Conservation (phyloP, 371 early-diverging fungal species). For the Smittium mucronatum region DNA sequence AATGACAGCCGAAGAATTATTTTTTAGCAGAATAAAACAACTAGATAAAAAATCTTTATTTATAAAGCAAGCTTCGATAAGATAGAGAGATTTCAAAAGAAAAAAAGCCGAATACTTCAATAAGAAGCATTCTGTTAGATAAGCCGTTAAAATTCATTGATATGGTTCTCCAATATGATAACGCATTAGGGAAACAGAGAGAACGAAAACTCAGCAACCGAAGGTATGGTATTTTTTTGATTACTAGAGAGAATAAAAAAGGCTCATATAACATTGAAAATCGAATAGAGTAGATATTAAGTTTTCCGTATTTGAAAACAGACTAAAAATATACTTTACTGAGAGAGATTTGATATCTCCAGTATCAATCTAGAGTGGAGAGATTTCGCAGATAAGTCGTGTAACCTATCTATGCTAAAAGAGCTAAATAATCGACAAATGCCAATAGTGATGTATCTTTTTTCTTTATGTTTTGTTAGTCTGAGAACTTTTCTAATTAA, state of each 20-base stretch:
- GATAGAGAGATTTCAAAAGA: neutral
- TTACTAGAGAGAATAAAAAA: slow-evolving; percentile 4
- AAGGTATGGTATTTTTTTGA: slow-evolving; percentile 16
- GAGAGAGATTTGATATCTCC: neutral
- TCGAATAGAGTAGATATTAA: neutral
- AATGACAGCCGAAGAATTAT: slow-evolving; percentile 10
- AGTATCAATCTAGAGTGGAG: neutral
- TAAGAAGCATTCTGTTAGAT: neutral
- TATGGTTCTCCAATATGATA: slow-evolving; percentile 13
- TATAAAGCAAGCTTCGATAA: neutral
- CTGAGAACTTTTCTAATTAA: too few relatives aligned
- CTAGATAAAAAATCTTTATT: slow-evolving; percentile 2
- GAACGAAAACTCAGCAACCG: slow-evolving; percentile 10
- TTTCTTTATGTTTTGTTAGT: too few relatives aligned
- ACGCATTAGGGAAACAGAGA: neutral
- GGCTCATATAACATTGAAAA: neutral
- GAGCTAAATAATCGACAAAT: too few relatives aligned
- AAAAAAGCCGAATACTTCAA: neutral
- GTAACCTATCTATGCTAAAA: too few relatives aligned
- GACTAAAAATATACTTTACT: neutral
- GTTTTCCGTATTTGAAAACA: neutral
- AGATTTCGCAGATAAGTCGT: neutral
- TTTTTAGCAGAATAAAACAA: slow-evolving; percentile 10
- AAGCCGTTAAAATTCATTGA: slow-evolving; percentile 10
- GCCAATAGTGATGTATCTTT: too few relatives aligned